Conservation (phyloP, 805 yeast species). For the Cyberlindnera suaveolens region DNA sequence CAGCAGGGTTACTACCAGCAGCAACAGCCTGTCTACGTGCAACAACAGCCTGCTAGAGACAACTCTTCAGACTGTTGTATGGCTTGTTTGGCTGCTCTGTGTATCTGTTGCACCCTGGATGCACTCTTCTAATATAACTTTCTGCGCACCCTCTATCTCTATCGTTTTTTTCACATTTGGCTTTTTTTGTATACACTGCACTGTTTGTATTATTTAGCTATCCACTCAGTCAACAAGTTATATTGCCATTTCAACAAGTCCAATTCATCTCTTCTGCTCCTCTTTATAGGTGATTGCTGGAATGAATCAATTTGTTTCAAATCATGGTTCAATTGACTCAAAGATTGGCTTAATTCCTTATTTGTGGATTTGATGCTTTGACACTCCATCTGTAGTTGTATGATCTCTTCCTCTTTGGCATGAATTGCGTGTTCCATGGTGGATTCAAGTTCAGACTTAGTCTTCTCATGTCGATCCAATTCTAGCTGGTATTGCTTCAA, state of each 20-base stretch:
- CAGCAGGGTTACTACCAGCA: constrained; percentile 39
- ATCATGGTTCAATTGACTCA: constrained; percentile 7
- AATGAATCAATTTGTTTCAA: background rate
- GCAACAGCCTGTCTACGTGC: constrained; percentile 48
- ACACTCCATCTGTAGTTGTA: constrained; percentile 1
- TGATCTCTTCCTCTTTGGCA: background rate
- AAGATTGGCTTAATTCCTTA: constrained; percentile 2
- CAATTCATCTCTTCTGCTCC: background rate
- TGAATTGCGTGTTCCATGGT: too few relatives aligned
- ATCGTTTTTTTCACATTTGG: background rate
- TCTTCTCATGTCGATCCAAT: background rate
- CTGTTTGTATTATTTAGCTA: background rate
- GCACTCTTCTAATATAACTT: constrained; percentile 33
- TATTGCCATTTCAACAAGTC: constrained; percentile 11
- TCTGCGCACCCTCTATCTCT: background rate
- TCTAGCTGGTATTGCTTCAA: background rate
- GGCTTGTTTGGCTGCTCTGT: constrained; percentile 49
- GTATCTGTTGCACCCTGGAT: constrained; percentile 51
- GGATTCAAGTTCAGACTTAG: too few relatives aligned
- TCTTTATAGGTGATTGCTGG: background rate
- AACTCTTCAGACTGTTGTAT: constrained; percentile 38
- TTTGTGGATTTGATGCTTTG: background rate
- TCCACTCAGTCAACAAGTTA: constrained; percentile 10
- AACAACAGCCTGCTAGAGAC: constrained; percentile 39
- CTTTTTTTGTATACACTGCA: background rate